Conservation (phyloP, 441 rosid genomes). For the Adansonia gregorii region DNA sequence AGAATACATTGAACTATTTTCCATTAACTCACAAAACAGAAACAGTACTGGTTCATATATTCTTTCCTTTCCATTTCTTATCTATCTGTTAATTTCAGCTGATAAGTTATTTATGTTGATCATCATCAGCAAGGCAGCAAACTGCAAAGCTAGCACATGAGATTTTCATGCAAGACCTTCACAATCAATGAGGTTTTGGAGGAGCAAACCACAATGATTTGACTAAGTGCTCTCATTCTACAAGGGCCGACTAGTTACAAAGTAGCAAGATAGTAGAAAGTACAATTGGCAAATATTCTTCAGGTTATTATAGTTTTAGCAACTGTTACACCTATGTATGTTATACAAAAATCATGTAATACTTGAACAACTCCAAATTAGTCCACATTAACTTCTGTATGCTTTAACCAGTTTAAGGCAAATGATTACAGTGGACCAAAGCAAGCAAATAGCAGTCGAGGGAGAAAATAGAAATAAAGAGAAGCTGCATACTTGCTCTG, state of each 20-base stretch:
- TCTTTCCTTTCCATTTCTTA: background rate
- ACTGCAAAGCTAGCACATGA: slow-evolving; percentile 12
- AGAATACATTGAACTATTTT: background rate
- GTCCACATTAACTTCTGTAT: background rate
- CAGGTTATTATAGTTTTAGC: background rate
- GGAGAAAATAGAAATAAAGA: slow-evolving; percentile 11
- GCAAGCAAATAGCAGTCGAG: background rate
- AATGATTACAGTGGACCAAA: slow-evolving; percentile 14
- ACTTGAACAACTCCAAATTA: background rate
- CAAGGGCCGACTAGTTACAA: background rate
- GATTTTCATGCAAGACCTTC: background rate
- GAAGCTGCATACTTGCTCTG: slow-evolving; percentile 62
- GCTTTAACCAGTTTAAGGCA: background rate
- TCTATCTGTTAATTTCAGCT: background rate
- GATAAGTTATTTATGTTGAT: background rate
- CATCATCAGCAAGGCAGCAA: background rate
- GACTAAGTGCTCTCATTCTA: background rate
- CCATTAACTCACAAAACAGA: background rate
- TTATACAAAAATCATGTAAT: slow-evolving; percentile 1
- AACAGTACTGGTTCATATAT: background rate
- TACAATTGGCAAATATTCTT: background rate
- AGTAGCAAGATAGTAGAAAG: background rate
- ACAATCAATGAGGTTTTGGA: slow-evolving; percentile 1
- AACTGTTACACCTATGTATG: background rate
- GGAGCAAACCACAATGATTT: background rate